A percentile compares a stretch with the other conserved stretches of the same genome.
These are phyloP conservation scores for Mucor irregularis DNA, from an alignment of 371 early-diverging fungal genomes.

Conservation along the genomic window DNA sequence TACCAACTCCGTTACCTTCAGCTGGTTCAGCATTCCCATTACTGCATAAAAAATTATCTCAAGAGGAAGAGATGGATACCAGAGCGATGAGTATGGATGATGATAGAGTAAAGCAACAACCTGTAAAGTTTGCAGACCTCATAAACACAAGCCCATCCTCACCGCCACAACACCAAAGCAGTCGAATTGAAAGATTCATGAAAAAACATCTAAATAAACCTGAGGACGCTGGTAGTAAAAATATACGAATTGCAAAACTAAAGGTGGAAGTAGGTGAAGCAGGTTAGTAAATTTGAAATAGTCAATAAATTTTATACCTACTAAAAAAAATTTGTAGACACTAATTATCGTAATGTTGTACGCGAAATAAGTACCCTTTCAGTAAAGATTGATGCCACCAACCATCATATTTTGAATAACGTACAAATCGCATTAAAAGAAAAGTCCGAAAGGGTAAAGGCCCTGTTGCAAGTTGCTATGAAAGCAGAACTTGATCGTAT, in stretches of 20 bases:
- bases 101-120: slow-evolving; percentile 2
- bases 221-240: slow-evolving; percentile 22
- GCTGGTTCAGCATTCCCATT: not conserved
- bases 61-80: not conserved
- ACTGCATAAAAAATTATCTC: not conserved
- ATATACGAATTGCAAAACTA: slow-evolving; percentile 25
- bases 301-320: not conserved
- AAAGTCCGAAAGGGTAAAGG: slow-evolving; percentile 14
- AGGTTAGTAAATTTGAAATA: slow-evolving; percentile 17
- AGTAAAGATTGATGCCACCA: slow-evolving; percentile 22
- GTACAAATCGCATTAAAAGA: slow-evolving; percentile 20
- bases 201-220: slow-evolving; percentile 23
- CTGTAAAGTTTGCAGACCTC: not conserved
- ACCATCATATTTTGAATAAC: slow-evolving; percentile 19
- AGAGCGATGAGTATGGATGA: slow-evolving; percentile 28
- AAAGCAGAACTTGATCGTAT: slow-evolving; percentile 11
- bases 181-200: slow-evolving; percentile 31
- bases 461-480: slow-evolving; percentile 9
- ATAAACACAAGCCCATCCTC: not conserved
- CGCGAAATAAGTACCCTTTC: slow-evolving; percentile 24
- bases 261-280: slow-evolving; percentile 32
- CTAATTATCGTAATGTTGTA: slow-evolving; percentile 30
- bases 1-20: not conserved
- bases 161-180: no score
- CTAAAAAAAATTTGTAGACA: slow-evolving; percentile 9